Conservation (phyloP, 345 rosid species). For the Raphanus sativus region DNA sequence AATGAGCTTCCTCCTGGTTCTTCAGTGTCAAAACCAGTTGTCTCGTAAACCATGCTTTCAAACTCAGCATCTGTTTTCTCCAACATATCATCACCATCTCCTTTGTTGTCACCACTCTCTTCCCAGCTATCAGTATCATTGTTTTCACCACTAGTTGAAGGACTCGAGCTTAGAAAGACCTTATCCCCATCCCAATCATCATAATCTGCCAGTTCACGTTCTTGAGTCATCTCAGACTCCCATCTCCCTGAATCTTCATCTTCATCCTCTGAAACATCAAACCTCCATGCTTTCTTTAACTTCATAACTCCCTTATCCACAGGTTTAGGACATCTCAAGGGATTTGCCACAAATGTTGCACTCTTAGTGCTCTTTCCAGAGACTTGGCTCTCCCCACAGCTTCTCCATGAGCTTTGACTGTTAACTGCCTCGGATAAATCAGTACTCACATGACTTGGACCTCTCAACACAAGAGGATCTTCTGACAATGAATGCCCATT, state of each 20-base stretch:
- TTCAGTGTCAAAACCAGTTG: slow-evolving; percentile 31
- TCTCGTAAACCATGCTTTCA: slow-evolving; percentile 41
- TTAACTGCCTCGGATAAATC: slow-evolving; percentile 40
- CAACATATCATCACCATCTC: slow-evolving; percentile 25
- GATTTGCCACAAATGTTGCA: slow-evolving; percentile 26
- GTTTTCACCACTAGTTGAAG: slow-evolving; percentile 35
- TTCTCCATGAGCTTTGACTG: slow-evolving; percentile 41
- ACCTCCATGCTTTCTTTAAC: slow-evolving; percentile 36
- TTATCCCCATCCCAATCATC: slow-evolving; percentile 38
- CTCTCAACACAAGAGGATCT: slow-evolving; percentile 43
- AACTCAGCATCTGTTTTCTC: slow-evolving; percentile 23
- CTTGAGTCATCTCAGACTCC: slow-evolving; percentile 49
- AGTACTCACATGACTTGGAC: slow-evolving; percentile 38
- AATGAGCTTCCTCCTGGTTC: slow-evolving; percentile 52
- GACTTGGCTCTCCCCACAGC: slow-evolving; percentile 32
- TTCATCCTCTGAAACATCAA: slow-evolving; percentile 38
- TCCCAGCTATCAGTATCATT: slow-evolving; percentile 31
- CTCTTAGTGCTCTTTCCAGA: too few relatives aligned
- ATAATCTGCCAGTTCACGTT: slow-evolving; percentile 39
- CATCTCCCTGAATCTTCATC: slow-evolving; percentile 40
- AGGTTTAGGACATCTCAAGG: slow-evolving; percentile 19
- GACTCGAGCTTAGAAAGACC: slow-evolving; percentile 25
- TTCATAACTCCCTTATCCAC: slow-evolving; percentile 30
- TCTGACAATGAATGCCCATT: slow-evolving; percentile 41
- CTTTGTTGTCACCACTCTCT: slow-evolving; percentile 18